These are phyloP conservation scores for Russula ochroleuca DNA, from an alignment of 768 basidiomycete species.

Conservation along the genomic window DNA sequence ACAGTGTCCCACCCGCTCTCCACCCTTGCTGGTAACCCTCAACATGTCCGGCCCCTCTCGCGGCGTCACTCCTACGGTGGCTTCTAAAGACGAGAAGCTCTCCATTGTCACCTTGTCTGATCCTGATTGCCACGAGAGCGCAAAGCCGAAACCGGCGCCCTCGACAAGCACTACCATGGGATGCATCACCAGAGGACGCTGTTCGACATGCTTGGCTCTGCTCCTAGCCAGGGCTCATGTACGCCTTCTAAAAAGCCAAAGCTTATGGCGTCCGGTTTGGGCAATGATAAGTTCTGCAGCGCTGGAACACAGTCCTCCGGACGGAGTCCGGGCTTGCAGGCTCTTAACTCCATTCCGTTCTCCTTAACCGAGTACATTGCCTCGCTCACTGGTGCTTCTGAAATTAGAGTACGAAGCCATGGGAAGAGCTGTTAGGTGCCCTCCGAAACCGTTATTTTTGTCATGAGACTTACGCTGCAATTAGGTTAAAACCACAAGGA, in stretches of 20 bases:
- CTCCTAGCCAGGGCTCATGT: too few species aligned
- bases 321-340: conserved; percentile 26
- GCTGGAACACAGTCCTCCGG: neutral
- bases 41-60: too few species aligned
- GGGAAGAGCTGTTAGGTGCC: too few species aligned
- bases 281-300: conserved; percentile 4
- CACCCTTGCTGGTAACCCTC: too few species aligned
- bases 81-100: conserved; percentile 4
- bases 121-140: too few species aligned
- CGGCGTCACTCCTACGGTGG: neutral
- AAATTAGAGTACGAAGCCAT: too few species aligned
- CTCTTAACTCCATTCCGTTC: conserved; percentile 66
- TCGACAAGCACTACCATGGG: conserved; percentile 10
- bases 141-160: conserved; percentile 13
- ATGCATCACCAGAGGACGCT: conserved; percentile 60
- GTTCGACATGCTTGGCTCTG: conserved; percentile 56
- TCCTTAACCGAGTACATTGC: conserved; percentile 51
- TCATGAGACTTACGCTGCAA: neutral
- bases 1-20: too few species aligned
- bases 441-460: too few species aligned
- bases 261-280: conserved; percentile 26
- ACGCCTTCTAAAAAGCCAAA: conserved; percentile 48
- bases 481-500: conserved; percentile 70
- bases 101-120: neutral
- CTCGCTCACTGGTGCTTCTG: too few species aligned